phyloP scores from a whole-genome alignment of 75 land plant species.

The Cunninghamia lanceolata region DNA sequence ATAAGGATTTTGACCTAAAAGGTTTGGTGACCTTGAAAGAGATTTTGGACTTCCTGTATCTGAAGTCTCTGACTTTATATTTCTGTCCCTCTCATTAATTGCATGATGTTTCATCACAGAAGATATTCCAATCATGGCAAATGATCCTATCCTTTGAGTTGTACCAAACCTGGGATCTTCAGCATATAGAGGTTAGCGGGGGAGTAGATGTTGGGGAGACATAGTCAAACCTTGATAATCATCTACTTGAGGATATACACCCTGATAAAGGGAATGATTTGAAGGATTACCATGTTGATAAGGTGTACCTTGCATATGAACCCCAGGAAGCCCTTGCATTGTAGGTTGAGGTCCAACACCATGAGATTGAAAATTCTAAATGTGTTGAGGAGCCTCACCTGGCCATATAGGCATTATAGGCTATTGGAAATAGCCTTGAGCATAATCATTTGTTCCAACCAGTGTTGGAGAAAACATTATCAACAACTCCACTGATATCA shows the following conservation, averaged over 20 bases:
- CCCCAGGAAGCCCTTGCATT: slow-evolving; percentile 13
- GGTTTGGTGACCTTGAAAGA: slow-evolving; percentile 25
- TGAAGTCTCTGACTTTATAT: slow-evolving; percentile 29
- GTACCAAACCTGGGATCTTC: slow-evolving; percentile 20
- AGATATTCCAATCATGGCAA: not conserved
- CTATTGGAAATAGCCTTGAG: slow-evolving; percentile 54
- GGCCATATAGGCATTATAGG: slow-evolving; percentile 57
- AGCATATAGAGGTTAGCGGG: not conserved
- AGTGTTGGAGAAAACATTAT: slow-evolving; percentile 16
- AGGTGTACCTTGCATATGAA: slow-evolving; percentile 56
- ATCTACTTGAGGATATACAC: slow-evolving; percentile 38
- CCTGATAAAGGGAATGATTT: slow-evolving; percentile 30
- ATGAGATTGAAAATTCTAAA: slow-evolving; percentile 44
- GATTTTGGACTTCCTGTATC: slow-evolving; percentile 18
- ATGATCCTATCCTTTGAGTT: slow-evolving; percentile 16
- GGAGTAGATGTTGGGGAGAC: not conserved
- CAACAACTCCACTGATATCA: too few species aligned
- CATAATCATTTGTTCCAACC: slow-evolving; percentile 20
- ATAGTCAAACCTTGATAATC: not conserved
- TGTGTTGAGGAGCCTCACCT: slow-evolving; percentile 42
- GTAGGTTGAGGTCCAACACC: not conserved
- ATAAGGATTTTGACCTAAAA: slow-evolving; percentile 13
- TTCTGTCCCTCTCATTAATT: slow-evolving; percentile 21
- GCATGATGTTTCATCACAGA: slow-evolving; percentile 24
- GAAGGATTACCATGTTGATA: slow-evolving; percentile 55